Conservation (phyloP, 139 green algal genomes). For the Prasinococcaceae sp. region DNA sequence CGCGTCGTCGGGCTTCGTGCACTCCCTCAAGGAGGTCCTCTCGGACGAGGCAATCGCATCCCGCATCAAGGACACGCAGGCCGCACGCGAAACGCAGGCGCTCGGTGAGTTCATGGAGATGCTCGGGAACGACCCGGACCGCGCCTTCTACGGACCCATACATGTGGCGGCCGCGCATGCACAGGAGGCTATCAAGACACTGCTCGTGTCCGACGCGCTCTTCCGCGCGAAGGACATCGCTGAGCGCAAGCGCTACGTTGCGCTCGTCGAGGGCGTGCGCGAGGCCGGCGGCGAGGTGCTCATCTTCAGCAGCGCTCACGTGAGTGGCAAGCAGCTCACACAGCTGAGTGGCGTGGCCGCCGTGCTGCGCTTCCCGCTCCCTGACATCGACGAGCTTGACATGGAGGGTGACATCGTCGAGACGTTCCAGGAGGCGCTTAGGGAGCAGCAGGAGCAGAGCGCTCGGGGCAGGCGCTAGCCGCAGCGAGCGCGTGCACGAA, state of each 20-base stretch:
- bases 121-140: conserved; percentile 43
- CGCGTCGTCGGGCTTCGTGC: conserved; percentile 71
- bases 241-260: conserved; percentile 9
- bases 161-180: conserved; percentile 55
- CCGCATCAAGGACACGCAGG: conserved; percentile 69
- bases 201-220: conserved; percentile 66
- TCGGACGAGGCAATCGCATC: conserved; percentile 27
- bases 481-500: no score
- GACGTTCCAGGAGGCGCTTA: no score
- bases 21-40: conserved; percentile 69
- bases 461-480: no score
- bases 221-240: conserved; percentile 31
- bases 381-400: conserved; percentile 22
- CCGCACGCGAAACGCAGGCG: conserved; percentile 46
- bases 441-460: no score
- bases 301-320: conserved; percentile 52
- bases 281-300: conserved; percentile 56
- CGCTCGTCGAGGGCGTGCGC: conserved; percentile 55
- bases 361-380: conserved; percentile 27
- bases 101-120: conserved; percentile 72
- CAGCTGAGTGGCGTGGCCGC: conserved; percentile 20
- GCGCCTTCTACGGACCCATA: conserved; percentile 84
- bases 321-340: conserved; percentile 16
- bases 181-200: conserved; percentile 57
- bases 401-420: no score